Evolutionary conservation across 2,329 filamentous ascomycete genomes (phyloP).

Genomic region (Alternaria ethzedia): DNA sequence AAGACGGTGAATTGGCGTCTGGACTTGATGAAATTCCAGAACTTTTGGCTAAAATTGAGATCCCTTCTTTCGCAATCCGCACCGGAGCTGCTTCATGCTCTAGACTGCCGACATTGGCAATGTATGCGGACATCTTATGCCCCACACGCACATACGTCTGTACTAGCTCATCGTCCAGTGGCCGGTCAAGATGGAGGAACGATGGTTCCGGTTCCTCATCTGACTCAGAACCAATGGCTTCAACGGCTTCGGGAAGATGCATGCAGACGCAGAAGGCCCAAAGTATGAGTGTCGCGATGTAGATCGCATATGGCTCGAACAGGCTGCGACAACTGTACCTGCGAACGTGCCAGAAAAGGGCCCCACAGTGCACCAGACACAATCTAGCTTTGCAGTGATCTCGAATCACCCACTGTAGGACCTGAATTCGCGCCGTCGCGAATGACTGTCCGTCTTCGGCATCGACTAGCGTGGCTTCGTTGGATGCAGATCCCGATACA

Average conservation of each 20-base stretch:
- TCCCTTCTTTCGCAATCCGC: conserved; percentile 13
- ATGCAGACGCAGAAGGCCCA: conserved; percentile 54
- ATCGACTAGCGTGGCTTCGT: conserved; percentile 9
- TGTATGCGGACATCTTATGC: conserved; percentile 57
- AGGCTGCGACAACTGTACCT: conserved; percentile 57
- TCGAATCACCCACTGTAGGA: conserved; percentile 58
- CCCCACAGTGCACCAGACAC: conserved; percentile 61
- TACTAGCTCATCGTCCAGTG: conserved; percentile 63
- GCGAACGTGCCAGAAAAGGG: conserved; percentile 60
- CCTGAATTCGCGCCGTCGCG: conserved; percentile 25
- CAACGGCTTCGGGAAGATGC: conserved; percentile 10
- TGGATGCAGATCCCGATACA: conserved; percentile 33
- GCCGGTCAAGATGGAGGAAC: conserved; percentile 62
- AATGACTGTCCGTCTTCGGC: background rate
- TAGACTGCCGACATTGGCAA: conserved; percentile 62
- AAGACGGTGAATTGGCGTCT: background rate
- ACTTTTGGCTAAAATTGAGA: conserved; percentile 1
- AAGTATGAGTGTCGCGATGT: conserved; percentile 55
- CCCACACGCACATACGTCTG: conserved; percentile 58
- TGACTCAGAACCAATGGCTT: conserved; percentile 6
- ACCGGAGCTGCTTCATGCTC: conserved; percentile 29
- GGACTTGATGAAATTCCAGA: background rate
- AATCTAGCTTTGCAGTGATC: conserved; percentile 65
- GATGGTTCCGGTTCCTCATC: conserved; percentile 40
- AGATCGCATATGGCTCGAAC: conserved; percentile 55